These are phyloP conservation scores for Diplodia seriata DNA, from an alignment of 2,329 filamentous ascomycete genomes.

Conservation along the genomic window DNA sequence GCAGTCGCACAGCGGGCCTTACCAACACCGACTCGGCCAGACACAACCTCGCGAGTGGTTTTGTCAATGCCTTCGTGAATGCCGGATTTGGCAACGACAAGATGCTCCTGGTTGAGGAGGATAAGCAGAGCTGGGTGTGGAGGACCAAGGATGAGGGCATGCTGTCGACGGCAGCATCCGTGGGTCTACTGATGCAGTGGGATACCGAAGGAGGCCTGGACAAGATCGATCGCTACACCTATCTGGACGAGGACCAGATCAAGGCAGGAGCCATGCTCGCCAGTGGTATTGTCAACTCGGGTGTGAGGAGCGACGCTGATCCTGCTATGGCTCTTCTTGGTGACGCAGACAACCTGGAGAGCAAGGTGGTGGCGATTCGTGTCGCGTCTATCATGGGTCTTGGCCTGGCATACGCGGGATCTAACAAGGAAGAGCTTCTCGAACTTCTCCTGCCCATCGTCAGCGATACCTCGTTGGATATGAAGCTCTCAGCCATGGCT, in stretches of 20 bases:
- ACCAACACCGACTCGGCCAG: constrained; percentile 95
- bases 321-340: constrained; percentile 86
- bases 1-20: constrained; percentile 86
- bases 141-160: constrained; percentile 99
- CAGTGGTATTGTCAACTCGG: constrained; percentile 94
- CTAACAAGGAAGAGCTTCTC: constrained; percentile 87
- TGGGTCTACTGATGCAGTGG: constrained; percentile 91
- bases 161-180: constrained; percentile 92
- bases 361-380: constrained; percentile 77
- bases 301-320: constrained; percentile 86
- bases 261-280: constrained; percentile 91
- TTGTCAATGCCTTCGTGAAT: constrained; percentile 97
- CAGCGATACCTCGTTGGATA: constrained; percentile 80
- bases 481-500: constrained; percentile 97
- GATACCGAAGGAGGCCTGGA: constrained; percentile 91
- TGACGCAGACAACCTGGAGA: constrained; percentile 78
- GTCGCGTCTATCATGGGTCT: constrained; percentile 94
- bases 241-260: constrained; percentile 80
- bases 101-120: constrained; percentile 89
- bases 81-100: constrained; percentile 95
- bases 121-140: constrained; percentile 93
- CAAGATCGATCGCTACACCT: constrained; percentile 94
- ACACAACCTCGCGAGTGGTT: constrained; percentile 93
- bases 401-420: constrained; percentile 91
- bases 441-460: constrained; percentile 87